Conservation (phyloP, 2,329 filamentous ascomycete genomes). For the Huntiella savannae region DNA sequence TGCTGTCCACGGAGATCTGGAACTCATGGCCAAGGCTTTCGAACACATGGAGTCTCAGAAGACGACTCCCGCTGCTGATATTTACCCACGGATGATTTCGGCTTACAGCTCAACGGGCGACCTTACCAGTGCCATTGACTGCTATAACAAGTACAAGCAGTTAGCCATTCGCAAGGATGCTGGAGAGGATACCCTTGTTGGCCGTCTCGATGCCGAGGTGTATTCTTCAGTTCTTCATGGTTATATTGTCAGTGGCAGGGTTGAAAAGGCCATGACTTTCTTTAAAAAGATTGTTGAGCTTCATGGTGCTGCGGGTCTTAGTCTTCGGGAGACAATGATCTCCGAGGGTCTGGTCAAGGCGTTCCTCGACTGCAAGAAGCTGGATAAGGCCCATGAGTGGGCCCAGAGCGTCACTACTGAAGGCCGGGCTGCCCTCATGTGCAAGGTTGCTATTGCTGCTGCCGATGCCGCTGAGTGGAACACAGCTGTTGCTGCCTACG, state of each 20-base stretch:
- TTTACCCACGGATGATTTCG: conserved; percentile 89
- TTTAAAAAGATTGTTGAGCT: conserved; percentile 56
- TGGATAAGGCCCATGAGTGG: conserved; percentile 55
- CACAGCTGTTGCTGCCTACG: conserved; percentile 49
- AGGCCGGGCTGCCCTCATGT: conserved; percentile 42
- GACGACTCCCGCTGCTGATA: conserved; percentile 55
- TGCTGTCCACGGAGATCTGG: conserved; percentile 58
- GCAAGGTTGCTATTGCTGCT: conserved; percentile 53
- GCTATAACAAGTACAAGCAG: conserved; percentile 85
- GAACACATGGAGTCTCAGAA: conserved; percentile 74
- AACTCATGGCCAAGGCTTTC: conserved; percentile 80
- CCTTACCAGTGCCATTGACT: conserved; percentile 72
- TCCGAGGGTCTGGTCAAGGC: conserved; percentile 61
- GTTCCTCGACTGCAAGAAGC: conserved; percentile 49
- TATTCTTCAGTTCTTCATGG: conserved; percentile 86
- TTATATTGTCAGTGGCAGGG: conserved; percentile 64
- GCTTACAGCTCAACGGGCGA: conserved; percentile 72
- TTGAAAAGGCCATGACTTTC: conserved; percentile 69
- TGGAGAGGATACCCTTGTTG: conserved; percentile 46
- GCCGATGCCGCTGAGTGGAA: conserved; percentile 59
- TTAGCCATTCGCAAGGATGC: conserved; percentile 71
- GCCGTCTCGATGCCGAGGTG: conserved; percentile 62
- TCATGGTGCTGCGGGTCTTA: conserved; percentile 36
- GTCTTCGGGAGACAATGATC: conserved; percentile 54
- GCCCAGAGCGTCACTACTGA: conserved; percentile 40